Evolutionary conservation across 2,329 filamentous ascomycete genomes (phyloP), one percentile per base, ranked within the genome.

Genomic region (Aspergillus fructus): DNA sequence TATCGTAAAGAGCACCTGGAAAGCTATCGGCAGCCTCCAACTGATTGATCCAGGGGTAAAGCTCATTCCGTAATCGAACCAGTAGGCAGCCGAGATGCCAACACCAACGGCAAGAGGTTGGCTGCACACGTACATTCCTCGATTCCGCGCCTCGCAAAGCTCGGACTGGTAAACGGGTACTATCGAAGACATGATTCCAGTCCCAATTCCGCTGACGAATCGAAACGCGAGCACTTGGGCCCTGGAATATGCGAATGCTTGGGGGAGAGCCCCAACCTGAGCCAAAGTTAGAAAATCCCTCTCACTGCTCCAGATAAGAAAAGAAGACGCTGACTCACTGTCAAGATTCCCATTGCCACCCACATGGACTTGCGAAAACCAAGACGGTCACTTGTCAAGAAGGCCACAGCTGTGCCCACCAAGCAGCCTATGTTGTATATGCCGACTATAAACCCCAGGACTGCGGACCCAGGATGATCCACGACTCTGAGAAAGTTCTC

Each of bases 191-290:
- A 71, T 68, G 61, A 80, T 73, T 2, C 81, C 81, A 53, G 80
- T 81, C 1, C 80, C 79, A 56, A 83, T 73, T 4, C 79, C 81
- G 3, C 79, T 80, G 33, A 83, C 72, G 50, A 79, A 76, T 21
- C 80, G 74, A 15, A 79, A 79, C 21, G 80, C 72, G 37, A 75
- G 70, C 30, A 76, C 53, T 23, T 75, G 72, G 2, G 68, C 60
- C 8, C 64, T 59, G 9, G 67, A 66, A 53, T 64, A 74, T 3
- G 71, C 61, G 40, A 67, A 66, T n/a, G 70, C 68, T 61, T 76
- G 74, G 41, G 74, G 58, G n/a, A 64, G 66, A 15, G 71, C 72
- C n/a, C 73, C 74, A 39, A 74, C 60, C 68, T 69, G 53, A 24
- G 12, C 30, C 34, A 46, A 51, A 27, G 47, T 55, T 49, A 42